Evolutionary conservation across 306 rosid genomes (phyloP).

Genomic region (Citrullus mucosospermus): DNA sequence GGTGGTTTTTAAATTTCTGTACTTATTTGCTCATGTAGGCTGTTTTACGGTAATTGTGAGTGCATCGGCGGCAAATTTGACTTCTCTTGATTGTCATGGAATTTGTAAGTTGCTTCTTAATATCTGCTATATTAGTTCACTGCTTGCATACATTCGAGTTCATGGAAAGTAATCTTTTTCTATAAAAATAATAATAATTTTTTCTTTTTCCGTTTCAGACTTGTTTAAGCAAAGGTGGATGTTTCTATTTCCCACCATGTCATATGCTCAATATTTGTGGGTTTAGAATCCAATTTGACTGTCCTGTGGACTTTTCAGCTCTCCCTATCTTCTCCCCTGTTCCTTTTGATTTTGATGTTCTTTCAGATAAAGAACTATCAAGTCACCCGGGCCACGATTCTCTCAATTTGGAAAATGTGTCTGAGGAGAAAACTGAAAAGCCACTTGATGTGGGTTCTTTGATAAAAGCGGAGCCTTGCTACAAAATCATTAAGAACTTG

Average conservation of each 20-base stretch:
- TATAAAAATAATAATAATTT: too few relatives aligned
- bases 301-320: constrained; percentile 72
- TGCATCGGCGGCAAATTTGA: neutral
- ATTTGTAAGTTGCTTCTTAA: constrained; percentile 3
- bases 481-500: constrained; percentile 46
- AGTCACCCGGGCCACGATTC: constrained; percentile 8
- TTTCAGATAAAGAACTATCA: constrained; percentile 11
- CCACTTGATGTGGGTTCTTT: constrained; percentile 29
- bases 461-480: constrained; percentile 41
- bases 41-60: neutral
- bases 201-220: constrained; percentile 18
- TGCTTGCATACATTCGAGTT: neutral
- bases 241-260: constrained; percentile 69
- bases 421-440: constrained; percentile 32
- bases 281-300: constrained; percentile 60
- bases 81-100: neutral
- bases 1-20: neutral
- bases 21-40: neutral
- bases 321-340: constrained; percentile 68
- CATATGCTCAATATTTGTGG: constrained; percentile 65
- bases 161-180: neutral
- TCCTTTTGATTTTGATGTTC: constrained; percentile 23
- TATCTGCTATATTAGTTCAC: neutral
- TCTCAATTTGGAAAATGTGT: constrained; percentile 13
- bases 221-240: constrained; percentile 72